These are phyloP conservation scores for Lactifluus volemus DNA, from an alignment of 768 basidiomycete genomes.

Conservation along the genomic window DNA sequence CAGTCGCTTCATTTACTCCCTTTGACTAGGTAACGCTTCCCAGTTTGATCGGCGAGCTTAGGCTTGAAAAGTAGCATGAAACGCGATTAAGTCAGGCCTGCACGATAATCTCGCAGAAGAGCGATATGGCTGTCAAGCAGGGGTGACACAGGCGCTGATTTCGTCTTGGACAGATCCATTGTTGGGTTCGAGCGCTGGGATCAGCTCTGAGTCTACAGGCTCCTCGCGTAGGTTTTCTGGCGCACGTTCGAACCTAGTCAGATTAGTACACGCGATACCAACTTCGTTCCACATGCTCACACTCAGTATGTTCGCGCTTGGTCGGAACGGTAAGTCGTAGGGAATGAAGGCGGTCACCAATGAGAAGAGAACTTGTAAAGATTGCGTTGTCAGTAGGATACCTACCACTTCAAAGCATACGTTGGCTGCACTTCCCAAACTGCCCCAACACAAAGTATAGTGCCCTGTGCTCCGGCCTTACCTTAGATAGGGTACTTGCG, in stretches of 20 bases:
- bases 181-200: slow-evolving; percentile 11
- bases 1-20: background rate
- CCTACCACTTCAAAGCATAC: slow-evolving; percentile 4
- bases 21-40: background rate
- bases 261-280: background rate
- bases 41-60: background rate
- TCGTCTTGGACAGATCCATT: slow-evolving; percentile 3
- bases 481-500: slow-evolving; percentile 54
- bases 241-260: slow-evolving; percentile 78
- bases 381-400: background rate
- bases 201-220: slow-evolving; percentile 47
- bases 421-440: slow-evolving; percentile 40
- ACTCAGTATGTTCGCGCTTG: slow-evolving; percentile 61
- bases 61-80: background rate
- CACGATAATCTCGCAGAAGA: background rate
- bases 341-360: slow-evolving; percentile 73
- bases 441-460: slow-evolving; percentile 73
- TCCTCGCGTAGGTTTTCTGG: slow-evolving; percentile 86
- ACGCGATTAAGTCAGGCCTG: background rate
- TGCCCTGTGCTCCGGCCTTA: slow-evolving; percentile 56
- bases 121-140: slow-evolving; percentile 1
- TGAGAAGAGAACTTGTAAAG: slow-evolving; percentile 53
- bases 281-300: slow-evolving; percentile 85
- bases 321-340: slow-evolving; percentile 44
- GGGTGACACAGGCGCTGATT: slow-evolving; percentile 17